Conservation (phyloP, 176 grass and related monocot genomes). For the Bromus sterilis region DNA sequence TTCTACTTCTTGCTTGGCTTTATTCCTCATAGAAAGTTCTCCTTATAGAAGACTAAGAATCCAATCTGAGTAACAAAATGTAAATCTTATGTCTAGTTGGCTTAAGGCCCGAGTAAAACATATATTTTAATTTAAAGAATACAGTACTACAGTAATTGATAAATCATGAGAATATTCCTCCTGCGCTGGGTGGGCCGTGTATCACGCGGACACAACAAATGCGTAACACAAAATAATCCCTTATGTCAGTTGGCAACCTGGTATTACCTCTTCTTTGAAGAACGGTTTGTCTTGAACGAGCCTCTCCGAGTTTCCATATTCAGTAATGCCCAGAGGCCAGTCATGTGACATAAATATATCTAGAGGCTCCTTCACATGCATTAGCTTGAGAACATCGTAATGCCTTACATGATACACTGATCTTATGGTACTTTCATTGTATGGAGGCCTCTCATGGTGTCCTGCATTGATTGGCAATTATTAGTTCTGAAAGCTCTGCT, state of each 20-base stretch:
- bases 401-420: conserved; percentile 86
- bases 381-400: conserved; percentile 82
- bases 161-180: background rate
- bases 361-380: conserved; percentile 70
- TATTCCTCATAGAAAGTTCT: background rate
- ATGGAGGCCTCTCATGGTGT: conserved; percentile 81
- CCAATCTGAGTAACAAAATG: background rate
- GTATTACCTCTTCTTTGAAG: conserved; percentile 63
- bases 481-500: conserved; percentile 6
- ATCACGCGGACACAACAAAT: background rate
- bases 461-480: conserved; percentile 31
- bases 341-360: conserved; percentile 98
- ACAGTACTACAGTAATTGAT: background rate
- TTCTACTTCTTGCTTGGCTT: background rate
- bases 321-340: conserved; percentile 92
- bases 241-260: background rate
- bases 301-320: conserved; percentile 80
- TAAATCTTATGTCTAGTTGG: background rate
- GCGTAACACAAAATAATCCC: background rate
- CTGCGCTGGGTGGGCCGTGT: background rate
- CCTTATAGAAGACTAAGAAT: background rate
- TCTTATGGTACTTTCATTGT: conserved; percentile 42
- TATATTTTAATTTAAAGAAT: background rate
- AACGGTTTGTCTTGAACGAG: conserved; percentile 40
- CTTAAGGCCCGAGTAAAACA: background rate